Base-by-base conservation (phyloP, 192 early-diverging fungal species). In the Coemansia sp. region DNA sequence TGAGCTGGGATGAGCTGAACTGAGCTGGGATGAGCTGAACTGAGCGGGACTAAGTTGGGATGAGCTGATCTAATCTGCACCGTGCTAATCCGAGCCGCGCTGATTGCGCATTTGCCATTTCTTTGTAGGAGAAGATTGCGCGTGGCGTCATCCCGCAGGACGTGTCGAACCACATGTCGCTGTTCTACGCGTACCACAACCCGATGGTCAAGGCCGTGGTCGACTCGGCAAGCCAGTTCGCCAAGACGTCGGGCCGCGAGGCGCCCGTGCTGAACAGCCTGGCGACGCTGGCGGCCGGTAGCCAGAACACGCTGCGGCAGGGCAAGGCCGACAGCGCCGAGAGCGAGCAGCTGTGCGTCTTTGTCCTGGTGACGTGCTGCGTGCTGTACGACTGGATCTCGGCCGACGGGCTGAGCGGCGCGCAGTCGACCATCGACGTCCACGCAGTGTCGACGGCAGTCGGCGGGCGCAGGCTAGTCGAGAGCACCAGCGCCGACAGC, bases 131-230 rank as follows among this genome's bases (percentile, higher is more conserved):
- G 5, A 83, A 81, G 37, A 67, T 88, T 48, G 78, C 77, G 24
- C 75, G 73, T 22, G 71, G 77, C 27, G 82, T 84, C 62, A 79
- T 90, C 35, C 80, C 84, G 52, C 93, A 93, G 55, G 92, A 92
- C 32, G 72, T 89, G 10, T 93, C 95, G 41, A 97, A 95, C 60
- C 76, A 82, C 17, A 95, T 98, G 82, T 95, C 95, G 15, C 81
- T 98, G 46, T 98, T 98, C 68, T 95, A 90, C 55, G 95, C 95
- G 20, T 90, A 97, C 72, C 86, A 93, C 42, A 92, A 86, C 22
- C 94, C 95, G 1, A 91, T 98, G 86, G 73, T 93, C 19, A 93
- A 89, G 75, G 74, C 81, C 18, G 80, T 98, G 11, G 92, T 91
- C 11, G 90, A 94, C 42, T 82, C 89, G 39, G 85, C 86, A 5